phyloP scores from a whole-genome alignment of 1,284 basidiomycete species.

The Trametes pubescens region DNA sequence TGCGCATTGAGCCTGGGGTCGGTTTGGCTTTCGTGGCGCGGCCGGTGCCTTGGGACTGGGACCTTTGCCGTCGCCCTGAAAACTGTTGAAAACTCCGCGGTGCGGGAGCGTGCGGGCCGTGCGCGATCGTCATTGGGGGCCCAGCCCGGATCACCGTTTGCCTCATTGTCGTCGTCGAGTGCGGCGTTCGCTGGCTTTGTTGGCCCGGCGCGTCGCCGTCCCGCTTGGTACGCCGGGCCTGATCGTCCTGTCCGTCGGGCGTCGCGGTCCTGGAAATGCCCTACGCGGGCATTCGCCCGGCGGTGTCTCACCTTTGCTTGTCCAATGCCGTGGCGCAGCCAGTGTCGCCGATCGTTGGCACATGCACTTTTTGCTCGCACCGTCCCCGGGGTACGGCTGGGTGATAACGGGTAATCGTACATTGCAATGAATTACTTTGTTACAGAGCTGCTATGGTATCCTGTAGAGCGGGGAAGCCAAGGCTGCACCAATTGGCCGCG shows the following conservation, averaged over 20 bases:
- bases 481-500: constrained; percentile 1
- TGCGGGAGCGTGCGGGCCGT: no score
- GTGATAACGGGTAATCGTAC: constrained; percentile 19
- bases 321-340: not conserved
- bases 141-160: not conserved
- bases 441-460: constrained; percentile 18
- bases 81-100: not conserved
- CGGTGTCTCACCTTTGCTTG: constrained; percentile 5
- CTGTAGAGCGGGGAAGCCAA: constrained; percentile 8
- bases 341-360: not conserved
- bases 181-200: not conserved
- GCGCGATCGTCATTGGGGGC: not conserved
- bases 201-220: not conserved
- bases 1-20: not conserved
- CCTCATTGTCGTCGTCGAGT: not conserved
- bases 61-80: not conserved
- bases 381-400: not conserved
- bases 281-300: not conserved
- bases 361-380: not conserved
- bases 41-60: constrained; percentile 5
- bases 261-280: not conserved
- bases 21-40: constrained; percentile 7
- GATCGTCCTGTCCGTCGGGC: constrained; percentile 1
- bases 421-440: constrained; percentile 15
- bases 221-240: constrained; percentile 5